Percentiles rank a stretch among this genome's conserved stretches.
phyloP scores from a whole-genome alignment of 768 basidiomycete genomes.

The Lepiota brunneoincarnata region DNA sequence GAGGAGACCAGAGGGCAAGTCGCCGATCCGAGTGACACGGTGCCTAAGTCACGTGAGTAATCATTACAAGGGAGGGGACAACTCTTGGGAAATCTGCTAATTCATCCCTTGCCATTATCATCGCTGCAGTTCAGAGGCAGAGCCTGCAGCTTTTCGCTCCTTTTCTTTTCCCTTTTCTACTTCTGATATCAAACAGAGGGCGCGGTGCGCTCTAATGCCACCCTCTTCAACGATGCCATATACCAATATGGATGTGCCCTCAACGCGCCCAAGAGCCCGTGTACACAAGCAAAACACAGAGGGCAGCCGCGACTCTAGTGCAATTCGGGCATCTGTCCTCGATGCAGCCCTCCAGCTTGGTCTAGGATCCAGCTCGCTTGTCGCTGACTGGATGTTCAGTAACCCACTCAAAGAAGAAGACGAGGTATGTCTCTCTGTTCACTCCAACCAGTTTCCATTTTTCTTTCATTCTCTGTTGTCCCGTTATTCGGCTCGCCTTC shows the following conservation, averaged over 20 bases:
- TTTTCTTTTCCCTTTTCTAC: background rate
- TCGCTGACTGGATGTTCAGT: slow-evolving; percentile 74
- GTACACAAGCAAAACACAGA: background rate
- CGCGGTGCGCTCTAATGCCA: slow-evolving; percentile 2
- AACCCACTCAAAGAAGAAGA: slow-evolving; percentile 56
- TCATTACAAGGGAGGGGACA: too few relatives aligned
- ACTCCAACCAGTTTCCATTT: background rate
- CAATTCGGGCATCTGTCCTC: slow-evolving; percentile 69
- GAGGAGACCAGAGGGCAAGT: background rate
- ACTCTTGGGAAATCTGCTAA: background rate
- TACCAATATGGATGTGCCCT: background rate
- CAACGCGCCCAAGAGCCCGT: background rate
- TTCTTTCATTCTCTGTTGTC: slow-evolving; percentile 3
- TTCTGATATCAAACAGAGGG: background rate
- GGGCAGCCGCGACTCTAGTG: slow-evolving; percentile 47
- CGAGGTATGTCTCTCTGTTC: slow-evolving; percentile 22
- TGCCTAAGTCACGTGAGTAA: slow-evolving; percentile 4
- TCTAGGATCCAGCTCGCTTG: slow-evolving; percentile 51
- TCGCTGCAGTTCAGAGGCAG: background rate
- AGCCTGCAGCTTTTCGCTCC: background rate
- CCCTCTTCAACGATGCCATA: background rate
- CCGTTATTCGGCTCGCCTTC: background rate
- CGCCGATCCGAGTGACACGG: too few relatives aligned
- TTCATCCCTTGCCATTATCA: background rate
- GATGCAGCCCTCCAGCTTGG: slow-evolving; percentile 73